These are phyloP conservation scores for Amborella trichopoda DNA, from an alignment of 164 flowering plant species.

Conservation along the genomic window DNA sequence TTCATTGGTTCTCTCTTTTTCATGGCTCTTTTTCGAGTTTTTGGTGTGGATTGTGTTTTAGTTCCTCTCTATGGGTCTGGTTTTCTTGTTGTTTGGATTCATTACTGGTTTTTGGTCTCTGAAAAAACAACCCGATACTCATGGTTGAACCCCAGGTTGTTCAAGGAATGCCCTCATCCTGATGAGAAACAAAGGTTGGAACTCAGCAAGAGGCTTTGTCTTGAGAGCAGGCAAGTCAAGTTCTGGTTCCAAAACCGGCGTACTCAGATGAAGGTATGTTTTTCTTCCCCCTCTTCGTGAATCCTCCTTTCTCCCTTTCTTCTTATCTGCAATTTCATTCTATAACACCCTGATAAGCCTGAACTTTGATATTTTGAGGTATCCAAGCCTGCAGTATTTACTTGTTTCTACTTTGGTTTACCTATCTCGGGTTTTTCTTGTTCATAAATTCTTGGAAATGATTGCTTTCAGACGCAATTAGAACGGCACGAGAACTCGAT, in stretches of 20 bases:
- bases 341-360: too few relatives aligned
- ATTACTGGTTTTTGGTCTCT: conserved; percentile 4
- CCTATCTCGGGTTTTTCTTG: background rate
- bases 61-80: background rate
- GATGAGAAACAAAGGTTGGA: conserved; percentile 95
- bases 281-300: background rate
- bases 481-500: conserved; percentile 91
- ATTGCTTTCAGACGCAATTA: conserved; percentile 58
- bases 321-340: too few relatives aligned
- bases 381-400: background rate
- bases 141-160: too few relatives aligned
- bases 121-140: too few relatives aligned
- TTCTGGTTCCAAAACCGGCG: conserved; percentile 98
- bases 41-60: background rate
- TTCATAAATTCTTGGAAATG: background rate
- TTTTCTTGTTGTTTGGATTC: conserved; percentile 3
- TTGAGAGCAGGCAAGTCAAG: conserved; percentile 90
- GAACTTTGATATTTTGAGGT: background rate
- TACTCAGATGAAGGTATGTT: conserved; percentile 87
- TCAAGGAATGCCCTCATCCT: conserved; percentile 98
- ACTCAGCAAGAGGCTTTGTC: conserved; percentile 62
- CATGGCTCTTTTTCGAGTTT: background rate
- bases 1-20: background rate
- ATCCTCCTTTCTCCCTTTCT: too few relatives aligned
- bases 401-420: background rate